Evolutionary conservation across 2,329 filamentous ascomycete species (phyloP), one percentile per base, ranked within the genome.

Genomic region (Neurospora sp.): DNA sequence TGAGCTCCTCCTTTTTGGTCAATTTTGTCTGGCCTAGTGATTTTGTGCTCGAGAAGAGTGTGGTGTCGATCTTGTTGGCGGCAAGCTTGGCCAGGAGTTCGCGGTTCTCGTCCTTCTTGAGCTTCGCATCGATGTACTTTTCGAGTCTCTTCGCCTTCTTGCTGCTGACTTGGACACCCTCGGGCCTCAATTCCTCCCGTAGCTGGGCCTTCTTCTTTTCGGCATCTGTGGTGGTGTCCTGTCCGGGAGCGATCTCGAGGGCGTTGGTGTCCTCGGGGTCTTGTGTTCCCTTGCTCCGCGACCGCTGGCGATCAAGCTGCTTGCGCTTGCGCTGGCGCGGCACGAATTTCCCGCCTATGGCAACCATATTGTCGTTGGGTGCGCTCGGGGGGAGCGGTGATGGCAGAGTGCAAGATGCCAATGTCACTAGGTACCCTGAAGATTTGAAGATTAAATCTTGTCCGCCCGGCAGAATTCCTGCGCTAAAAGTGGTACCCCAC

Each of bases 71-170:
- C 77, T 91, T 93, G 69, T 88, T 86, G 72, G 88, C 85, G 19
- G 92, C 92, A 36, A 99, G 85, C 78, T 96, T 94, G 77, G 92
- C 91, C 75, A 98, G 85, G 38, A 99, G 83, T 70, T 89, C 91
- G 38, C 92, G 85, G 76, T 93, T 97, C 79, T 98, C 95, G 78
- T 99, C 96, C 79, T 97, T 97, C 79, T 90, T 92, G 66, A 99
- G 84, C 84, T 99, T 99, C 71, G 87, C 96, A 76, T 98, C 94
- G 73, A 90, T 89, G 77, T 90, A 90, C 76, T 90, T 90, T 73
- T 90, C 88, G 46, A 90, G 77, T 1, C 89, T 84, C 80, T 90
- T 90, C 6, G 88, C 86, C 78, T 90, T 90, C 77, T 90, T 89
- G 71, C 86, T 83, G 76, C 83, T 89, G 77, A 89, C 82, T 76